Conservation (phyloP, 805 yeast genomes). For the Candida ficus region DNA sequence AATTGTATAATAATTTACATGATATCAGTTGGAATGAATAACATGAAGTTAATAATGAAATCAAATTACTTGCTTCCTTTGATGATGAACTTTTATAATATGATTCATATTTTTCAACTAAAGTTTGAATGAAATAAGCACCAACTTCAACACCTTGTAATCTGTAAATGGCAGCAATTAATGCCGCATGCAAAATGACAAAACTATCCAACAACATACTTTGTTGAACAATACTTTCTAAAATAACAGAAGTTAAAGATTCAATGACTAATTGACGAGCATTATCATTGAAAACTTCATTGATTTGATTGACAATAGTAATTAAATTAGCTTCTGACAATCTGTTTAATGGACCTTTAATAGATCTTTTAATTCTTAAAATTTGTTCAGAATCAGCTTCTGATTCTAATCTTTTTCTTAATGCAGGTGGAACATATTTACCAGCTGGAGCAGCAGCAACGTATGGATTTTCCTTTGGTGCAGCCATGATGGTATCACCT, state of each 20-base stretch:
- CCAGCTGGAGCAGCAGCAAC: constrained; percentile 49
- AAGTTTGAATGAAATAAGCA: constrained; percentile 72
- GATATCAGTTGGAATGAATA: constrained; percentile 76
- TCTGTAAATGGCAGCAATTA: constrained; percentile 69
- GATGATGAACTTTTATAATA: constrained; percentile 34
- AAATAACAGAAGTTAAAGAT: constrained; percentile 53
- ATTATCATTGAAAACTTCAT: constrained; percentile 53
- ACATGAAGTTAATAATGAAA: constrained; percentile 70
- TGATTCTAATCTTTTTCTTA: constrained; percentile 46
- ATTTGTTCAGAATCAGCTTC: constrained; percentile 40
- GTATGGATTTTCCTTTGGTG: constrained; percentile 65
- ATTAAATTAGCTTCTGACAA: constrained; percentile 83
- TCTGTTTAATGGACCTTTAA: constrained; percentile 82
- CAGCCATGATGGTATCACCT: constrained; percentile 27
- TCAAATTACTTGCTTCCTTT: constrained; percentile 58
- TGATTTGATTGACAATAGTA: constrained; percentile 64
- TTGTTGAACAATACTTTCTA: constrained; percentile 60
- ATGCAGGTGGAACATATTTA: constrained; percentile 83
- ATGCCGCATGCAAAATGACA: constrained; percentile 72
- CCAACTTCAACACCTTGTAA: constrained; percentile 86
- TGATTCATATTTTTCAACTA: constrained; percentile 65
- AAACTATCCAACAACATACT: constrained; percentile 73
- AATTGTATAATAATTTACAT: constrained; percentile 70
- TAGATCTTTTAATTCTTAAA: constrained; percentile 47
- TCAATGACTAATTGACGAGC: constrained; percentile 81